Evolutionary conservation across 331 rosid genomes (phyloP), one percentile per base, ranked within the genome.

Genomic region (Telfairia occidentalis): DNA sequence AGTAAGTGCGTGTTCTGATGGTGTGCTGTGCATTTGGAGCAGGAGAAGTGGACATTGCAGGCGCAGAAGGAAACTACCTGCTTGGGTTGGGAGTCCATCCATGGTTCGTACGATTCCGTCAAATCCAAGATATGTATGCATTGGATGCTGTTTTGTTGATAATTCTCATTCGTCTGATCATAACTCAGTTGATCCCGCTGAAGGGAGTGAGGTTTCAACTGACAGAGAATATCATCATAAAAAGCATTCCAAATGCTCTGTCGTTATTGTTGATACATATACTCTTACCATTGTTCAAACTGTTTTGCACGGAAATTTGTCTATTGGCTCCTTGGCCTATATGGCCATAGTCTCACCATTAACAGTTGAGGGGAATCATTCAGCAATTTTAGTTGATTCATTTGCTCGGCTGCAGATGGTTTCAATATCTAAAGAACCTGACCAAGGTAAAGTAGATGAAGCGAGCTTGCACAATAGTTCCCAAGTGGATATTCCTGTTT

Each of bases 11-110:
- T 89, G 96, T 78, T 81, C 82, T 64, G 97, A 94, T 86, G 96
- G 97, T 55, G 88, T 94, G 80, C 78, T 94, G 84, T 94, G 97
- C 81, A 94, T 94, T 48, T 91, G 97, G 98, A 94, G 97, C 78
- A 88, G 87, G 78, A 81, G 89, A 78, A 91, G 97, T 64, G 96
- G 96, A 7, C 98, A 90, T 75, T 94, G 98, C 80, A 85, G 97
- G 63, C 86, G 93, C 61, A 78, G 97, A 83, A 82, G 96, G 82
- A 89, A 86, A 85, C 76, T 94, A 78, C 98, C 98, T 0, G 96
- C 97, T 60, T 91, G 98, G 98, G 96, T 84, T 12, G 97, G 98
- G 28, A 86, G 92, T 77, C 98, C 97, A 0, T 86, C 87, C 57
- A 70, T 86, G 58, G 83, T 94, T 76, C 83, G 87, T 81, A 84